These are phyloP conservation scores for Calycina herbarum DNA, from an alignment of 2,329 filamentous ascomycete species.

Conservation along the genomic window DNA sequence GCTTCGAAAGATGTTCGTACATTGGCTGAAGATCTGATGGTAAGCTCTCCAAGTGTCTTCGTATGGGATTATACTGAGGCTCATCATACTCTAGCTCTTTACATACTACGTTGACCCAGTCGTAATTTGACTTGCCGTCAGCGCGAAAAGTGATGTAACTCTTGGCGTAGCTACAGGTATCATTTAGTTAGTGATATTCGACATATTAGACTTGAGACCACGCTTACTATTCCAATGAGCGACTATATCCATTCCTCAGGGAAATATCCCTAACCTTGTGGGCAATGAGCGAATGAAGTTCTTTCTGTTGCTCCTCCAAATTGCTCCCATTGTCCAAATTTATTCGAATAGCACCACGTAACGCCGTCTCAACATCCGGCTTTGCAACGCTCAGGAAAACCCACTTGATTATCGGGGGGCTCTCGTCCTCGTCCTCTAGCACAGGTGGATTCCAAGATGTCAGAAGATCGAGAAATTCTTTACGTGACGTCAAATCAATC, in stretches of 20 bases:
- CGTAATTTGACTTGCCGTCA: slow-evolving; percentile 9
- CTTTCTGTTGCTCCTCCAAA: slow-evolving; percentile 2
- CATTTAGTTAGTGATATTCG: background rate
- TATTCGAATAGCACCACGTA: slow-evolving; percentile 2
- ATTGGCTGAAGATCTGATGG: slow-evolving; percentile 12
- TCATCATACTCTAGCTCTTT: slow-evolving; percentile 7
- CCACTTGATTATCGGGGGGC: slow-evolving; percentile 7
- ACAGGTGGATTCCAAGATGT: slow-evolving; percentile 9
- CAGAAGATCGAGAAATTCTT: slow-evolving; percentile 1
- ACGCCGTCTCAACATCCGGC: slow-evolving; percentile 7
- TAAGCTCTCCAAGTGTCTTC: slow-evolving; percentile 9
- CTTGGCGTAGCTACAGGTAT: slow-evolving; percentile 1
- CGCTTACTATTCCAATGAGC: slow-evolving; percentile 5
- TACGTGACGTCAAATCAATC: slow-evolving; percentile 7
- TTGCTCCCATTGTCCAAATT: slow-evolving; percentile 10
- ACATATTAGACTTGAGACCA: background rate
- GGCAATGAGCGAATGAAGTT: slow-evolving; percentile 1
- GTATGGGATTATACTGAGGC: slow-evolving; percentile 2
- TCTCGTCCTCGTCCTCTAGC: slow-evolving; percentile 8
- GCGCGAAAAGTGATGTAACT: slow-evolving; percentile 8
- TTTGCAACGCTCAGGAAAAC: slow-evolving; percentile 4
- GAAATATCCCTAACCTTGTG: slow-evolving; percentile 2
- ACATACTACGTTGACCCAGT: slow-evolving; percentile 10
- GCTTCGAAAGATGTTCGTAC: slow-evolving; percentile 10
- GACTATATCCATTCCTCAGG: slow-evolving; percentile 5